Percentiles rank a stretch among this genome's conserved stretches.
Conservation (phyloP, 176 grass and related monocot genomes). For the Triticum monococcum region DNA sequence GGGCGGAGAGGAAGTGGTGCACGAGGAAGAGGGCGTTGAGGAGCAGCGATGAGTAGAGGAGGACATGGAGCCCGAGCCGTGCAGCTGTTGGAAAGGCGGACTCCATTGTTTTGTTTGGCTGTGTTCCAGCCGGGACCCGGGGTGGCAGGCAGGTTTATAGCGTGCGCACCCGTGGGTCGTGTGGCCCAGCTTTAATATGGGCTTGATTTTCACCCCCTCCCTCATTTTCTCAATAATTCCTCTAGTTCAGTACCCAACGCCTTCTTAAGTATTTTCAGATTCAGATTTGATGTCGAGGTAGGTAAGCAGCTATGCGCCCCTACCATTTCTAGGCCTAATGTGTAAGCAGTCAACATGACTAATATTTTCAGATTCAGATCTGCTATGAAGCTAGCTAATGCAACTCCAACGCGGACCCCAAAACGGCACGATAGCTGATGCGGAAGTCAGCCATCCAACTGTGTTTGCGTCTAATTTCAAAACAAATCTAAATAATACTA, state of each 20-base stretch:
- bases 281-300: not conserved
- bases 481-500: too few species aligned
- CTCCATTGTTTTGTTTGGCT: slow-evolving; percentile 23
- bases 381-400: not conserved
- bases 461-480: too few species aligned
- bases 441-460: too few species aligned
- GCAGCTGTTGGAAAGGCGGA: not conserved
- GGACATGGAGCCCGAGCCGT: not conserved
- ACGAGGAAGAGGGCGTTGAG: slow-evolving; percentile 53
- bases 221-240: not conserved
- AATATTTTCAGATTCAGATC: not conserved
- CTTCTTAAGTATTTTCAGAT: too few species aligned
- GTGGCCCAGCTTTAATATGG: not conserved
- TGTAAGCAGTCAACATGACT: not conserved
- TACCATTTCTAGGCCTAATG: not conserved
- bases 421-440: too few species aligned
- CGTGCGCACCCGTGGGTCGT: not conserved
- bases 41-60: slow-evolving; percentile 52
- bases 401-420: too few species aligned
- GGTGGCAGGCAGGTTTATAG: not conserved
- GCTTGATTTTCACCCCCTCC: not conserved
- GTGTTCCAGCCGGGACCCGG: too few species aligned
- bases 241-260: not conserved
- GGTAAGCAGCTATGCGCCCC: not conserved
- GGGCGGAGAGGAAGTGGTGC: slow-evolving; percentile 33